Conservation (phyloP, 2,329 filamentous ascomycete genomes). For the Reticulascus tulasneorum region DNA sequence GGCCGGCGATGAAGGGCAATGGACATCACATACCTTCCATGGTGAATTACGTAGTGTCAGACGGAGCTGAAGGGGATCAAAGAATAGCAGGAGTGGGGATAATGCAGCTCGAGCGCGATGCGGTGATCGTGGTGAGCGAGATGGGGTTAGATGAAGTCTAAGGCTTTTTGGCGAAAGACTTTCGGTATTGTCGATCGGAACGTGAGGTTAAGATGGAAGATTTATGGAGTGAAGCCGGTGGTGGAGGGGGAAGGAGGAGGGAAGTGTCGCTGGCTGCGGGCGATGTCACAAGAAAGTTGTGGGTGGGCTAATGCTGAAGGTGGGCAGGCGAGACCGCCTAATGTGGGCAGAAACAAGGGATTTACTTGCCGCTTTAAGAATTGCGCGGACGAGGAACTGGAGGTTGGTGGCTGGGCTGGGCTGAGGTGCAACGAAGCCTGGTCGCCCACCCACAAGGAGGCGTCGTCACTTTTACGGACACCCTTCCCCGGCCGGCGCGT, state of each 20-base stretch:
- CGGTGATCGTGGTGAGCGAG: constrained; percentile 14
- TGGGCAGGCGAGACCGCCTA: constrained; percentile 4
- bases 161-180: constrained; percentile 15
- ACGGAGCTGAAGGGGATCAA: constrained; percentile 6
- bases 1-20: constrained; percentile 7
- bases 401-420: no score
- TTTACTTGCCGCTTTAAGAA: constrained; percentile 12
- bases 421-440: no score
- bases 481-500: no score
- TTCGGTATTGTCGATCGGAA: constrained; percentile 15
- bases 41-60: constrained; percentile 16
- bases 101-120: constrained; percentile 16
- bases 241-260: constrained; percentile 18
- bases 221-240: constrained; percentile 15
- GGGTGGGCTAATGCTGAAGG: constrained; percentile 12
- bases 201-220: constrained; percentile 17
- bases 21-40: constrained; percentile 18
- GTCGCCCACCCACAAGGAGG: no score
- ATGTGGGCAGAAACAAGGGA: constrained; percentile 11
- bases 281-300: constrained; percentile 13
- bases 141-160: constrained; percentile 13
- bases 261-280: constrained; percentile 12
- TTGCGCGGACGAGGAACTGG: no score
- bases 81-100: constrained; percentile 6
- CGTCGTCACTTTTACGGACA: no score